Base-by-base conservation (phyloP, 208 protist species). In the Leishmania amazonensis region DNA sequence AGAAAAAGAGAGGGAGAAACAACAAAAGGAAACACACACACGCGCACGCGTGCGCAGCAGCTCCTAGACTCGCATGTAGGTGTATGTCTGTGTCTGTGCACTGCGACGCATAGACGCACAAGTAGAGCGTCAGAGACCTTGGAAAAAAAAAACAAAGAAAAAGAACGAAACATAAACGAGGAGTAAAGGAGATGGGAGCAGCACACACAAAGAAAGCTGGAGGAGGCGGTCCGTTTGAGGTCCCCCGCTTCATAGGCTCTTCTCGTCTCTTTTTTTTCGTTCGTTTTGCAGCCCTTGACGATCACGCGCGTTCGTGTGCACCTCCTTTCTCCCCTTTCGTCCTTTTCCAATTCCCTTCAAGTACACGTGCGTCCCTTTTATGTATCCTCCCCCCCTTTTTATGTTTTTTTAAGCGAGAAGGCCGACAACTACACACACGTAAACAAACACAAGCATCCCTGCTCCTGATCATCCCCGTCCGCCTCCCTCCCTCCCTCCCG, bases 61-160 rank as follows among this genome's bases (percentile, higher is more conserved):
- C 35, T 15, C 35, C 45, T 42, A 35, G 15, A 28, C 65, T 70
- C 65, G 65, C 65, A 40, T 40, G 35, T 9, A 45, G 35, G 64
- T 70, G 4, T 45, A 17, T 17, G 49, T 70, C 5, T 45, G 38
- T 21, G 51, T 0, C 51, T 13, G 1, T 11, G 65, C 65, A 40
- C 65, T 70, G 65, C 35, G 35, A 70, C 19, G 65, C 42, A 68
- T 31, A 45, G 38, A 67, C 54, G 6, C n/a, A 35, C 54, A n/a
- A 49, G 35, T 31, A 77, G 73, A 47, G 2, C 64, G 64, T n/a
- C 38, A 62, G 57, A 79, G 11, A 47, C 42, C 15, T 72, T 80
- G 68, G 24, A 31, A 31, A 62, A 53, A 53, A 9, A 21, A 28
- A 31, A 6, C 7, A 53, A 70, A 53, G 49, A 78, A 80, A 76